Percentiles rank a stretch among this genome's conserved stretches.
phyloP scores from a whole-genome alignment of 2,329 filamentous ascomycete genomes.

The Ophioceras dolichostomum region DNA sequence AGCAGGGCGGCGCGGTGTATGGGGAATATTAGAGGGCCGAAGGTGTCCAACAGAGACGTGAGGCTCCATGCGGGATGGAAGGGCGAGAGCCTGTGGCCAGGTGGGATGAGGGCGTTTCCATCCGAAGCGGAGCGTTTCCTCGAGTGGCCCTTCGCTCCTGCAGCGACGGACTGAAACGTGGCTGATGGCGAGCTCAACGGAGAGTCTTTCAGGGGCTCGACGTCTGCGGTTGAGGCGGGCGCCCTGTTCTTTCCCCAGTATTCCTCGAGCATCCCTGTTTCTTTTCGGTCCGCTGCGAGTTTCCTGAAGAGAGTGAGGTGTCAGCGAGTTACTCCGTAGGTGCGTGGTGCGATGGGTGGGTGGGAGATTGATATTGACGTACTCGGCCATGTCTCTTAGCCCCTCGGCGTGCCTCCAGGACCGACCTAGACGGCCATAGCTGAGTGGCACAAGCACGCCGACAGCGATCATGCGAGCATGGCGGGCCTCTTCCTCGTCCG shows the following conservation, averaged over 20 bases:
- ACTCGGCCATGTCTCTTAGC: conserved; percentile 65
- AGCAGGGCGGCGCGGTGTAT: conserved; percentile 78
- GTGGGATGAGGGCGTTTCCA: conserved; percentile 42
- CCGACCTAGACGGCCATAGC: conserved; percentile 72
- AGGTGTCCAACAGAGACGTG: conserved; percentile 62
- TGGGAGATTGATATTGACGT: no score
- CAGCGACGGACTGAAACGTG: conserved; percentile 26
- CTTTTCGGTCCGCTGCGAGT: conserved; percentile 52
- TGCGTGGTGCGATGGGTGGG: no score
- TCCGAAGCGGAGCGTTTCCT: conserved; percentile 51
- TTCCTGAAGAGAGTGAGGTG: conserved; percentile 25
- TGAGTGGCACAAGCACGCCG: conserved; percentile 75
- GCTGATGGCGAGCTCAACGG: conserved; percentile 39
- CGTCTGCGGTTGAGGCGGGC: conserved; percentile 22
- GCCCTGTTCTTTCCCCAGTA: conserved; percentile 61
- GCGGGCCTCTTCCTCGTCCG: conserved; percentile 61
- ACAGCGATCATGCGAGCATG: conserved; percentile 91
- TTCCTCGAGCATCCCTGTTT: conserved; percentile 53
- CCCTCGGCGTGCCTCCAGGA: conserved; percentile 78
- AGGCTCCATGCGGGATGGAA: conserved; percentile 84
- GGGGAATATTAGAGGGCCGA: conserved; percentile 86
- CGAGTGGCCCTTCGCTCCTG: conserved; percentile 28
- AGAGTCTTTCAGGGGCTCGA: conserved; percentile 26
- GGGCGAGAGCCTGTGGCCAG: conserved; percentile 55
- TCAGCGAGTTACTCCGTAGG: no score